Percentiles rank a stretch among this genome's conserved stretches.
Evolutionary conservation across 768 basidiomycete species (phyloP).

Genomic region (Boletus vinaceobasis): DNA sequence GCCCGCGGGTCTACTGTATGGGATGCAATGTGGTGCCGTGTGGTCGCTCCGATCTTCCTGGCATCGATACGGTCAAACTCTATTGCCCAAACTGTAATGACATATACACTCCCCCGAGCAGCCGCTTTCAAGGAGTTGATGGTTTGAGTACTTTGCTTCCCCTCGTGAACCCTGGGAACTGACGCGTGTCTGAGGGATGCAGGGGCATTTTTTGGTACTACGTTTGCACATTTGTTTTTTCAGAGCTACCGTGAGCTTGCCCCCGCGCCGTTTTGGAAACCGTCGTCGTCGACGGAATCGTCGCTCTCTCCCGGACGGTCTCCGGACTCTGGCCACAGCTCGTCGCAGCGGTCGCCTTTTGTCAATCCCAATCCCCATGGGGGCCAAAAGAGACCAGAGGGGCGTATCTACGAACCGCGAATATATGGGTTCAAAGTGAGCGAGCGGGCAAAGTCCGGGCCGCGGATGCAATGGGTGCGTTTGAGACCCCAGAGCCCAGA

Average conservation of each 20-base stretch:
- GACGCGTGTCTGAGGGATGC: constrained; percentile 18
- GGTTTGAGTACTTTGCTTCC: constrained; percentile 44
- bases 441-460: constrained; percentile 91
- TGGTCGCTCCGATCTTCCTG: constrained; percentile 93
- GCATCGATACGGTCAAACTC: constrained; percentile 95
- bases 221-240: constrained; percentile 98
- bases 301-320: constrained; percentile 56
- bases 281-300: constrained; percentile 48
- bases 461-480: constrained; percentile 95
- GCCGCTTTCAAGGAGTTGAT: constrained; percentile 93
- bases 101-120: constrained; percentile 92
- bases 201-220: constrained; percentile 99
- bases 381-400: constrained; percentile 83
- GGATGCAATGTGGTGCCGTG: constrained; percentile 89
- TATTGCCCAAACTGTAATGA: constrained; percentile 99
- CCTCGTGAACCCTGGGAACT: constrained; percentile 9
- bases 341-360: constrained; percentile 55
- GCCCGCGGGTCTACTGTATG: constrained; percentile 93
- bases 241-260: constrained; percentile 96
- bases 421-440: constrained; percentile 99
- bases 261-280: constrained; percentile 89
- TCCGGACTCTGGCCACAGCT: constrained; percentile 49
- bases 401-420: constrained; percentile 83
- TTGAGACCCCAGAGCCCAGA: constrained; percentile 75
- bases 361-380: constrained; percentile 87